Percentiles rank a stretch among this genome's conserved stretches.
Evolutionary conservation across 352 stramenopile species (phyloP).

Genomic region (Albugo laibachii): DNA sequence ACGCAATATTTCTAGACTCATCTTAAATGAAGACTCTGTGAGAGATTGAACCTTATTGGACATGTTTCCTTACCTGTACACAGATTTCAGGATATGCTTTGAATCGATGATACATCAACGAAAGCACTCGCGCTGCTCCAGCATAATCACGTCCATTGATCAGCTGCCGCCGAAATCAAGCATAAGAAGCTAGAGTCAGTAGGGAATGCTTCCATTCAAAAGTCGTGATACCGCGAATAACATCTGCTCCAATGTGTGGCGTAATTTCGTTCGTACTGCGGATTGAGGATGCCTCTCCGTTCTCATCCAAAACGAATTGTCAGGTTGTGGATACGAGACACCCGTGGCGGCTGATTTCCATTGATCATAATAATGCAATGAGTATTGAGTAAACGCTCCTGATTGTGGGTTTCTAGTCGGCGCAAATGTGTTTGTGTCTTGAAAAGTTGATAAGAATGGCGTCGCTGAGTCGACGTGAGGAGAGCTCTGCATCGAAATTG

Average conservation of each 20-base stretch:
- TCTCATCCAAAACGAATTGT: too few relatives aligned
- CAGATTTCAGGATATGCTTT: conserved; percentile 28
- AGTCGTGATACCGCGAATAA: conserved; percentile 5
- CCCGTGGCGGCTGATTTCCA: conserved; percentile 21
- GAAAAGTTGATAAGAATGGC: too few relatives aligned
- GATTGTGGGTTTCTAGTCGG: too few relatives aligned
- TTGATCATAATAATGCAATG: conserved; percentile 25
- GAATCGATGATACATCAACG: conserved; percentile 50
- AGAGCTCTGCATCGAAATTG: too few relatives aligned
- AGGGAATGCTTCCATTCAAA: background rate
- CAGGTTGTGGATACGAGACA: conserved; percentile 4
- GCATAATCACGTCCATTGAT: conserved; percentile 46
- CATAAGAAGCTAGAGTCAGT: background rate
- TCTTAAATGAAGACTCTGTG: conserved; percentile 12
- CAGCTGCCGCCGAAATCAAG: conserved; percentile 18
- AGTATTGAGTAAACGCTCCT: too few relatives aligned
- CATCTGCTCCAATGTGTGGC: conserved; percentile 21
- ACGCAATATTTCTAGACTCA: conserved; percentile 53
- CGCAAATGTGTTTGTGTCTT: too few relatives aligned
- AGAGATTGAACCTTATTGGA: background rate
- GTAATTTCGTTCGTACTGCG: conserved; percentile 12
- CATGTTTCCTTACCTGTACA: conserved; percentile 23
- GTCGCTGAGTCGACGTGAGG: too few relatives aligned
- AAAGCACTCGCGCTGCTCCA: conserved; percentile 39
- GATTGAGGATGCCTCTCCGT: too few relatives aligned